Conservation (phyloP, 129 eudicot genomes). For the Calendula officinalis region DNA sequence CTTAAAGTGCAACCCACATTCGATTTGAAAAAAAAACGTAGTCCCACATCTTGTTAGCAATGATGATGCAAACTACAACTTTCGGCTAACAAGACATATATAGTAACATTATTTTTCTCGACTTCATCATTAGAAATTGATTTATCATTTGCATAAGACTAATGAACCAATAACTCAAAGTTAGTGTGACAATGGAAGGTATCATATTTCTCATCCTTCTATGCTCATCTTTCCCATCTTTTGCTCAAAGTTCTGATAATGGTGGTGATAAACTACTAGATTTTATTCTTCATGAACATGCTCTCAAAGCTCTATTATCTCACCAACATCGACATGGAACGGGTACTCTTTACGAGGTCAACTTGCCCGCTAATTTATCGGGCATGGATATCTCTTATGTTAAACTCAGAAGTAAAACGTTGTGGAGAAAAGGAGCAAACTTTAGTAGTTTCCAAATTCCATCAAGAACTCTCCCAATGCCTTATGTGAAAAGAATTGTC, state of each 20-base stretch:
- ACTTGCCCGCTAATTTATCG: slow-evolving; percentile 44
- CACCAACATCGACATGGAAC: slow-evolving; percentile 46
- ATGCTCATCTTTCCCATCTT: slow-evolving; percentile 17
- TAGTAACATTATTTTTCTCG: background rate
- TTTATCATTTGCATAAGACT: slow-evolving; percentile 3
- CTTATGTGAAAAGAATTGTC: slow-evolving; percentile 53
- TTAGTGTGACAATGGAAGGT: slow-evolving; percentile 23
- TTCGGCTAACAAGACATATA: background rate
- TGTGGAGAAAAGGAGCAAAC: slow-evolving; percentile 62
- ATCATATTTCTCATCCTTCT: slow-evolving; percentile 25
- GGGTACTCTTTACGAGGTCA: slow-evolving; percentile 47
- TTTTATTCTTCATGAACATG: slow-evolving; percentile 36
- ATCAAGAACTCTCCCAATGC: slow-evolving; percentile 54
- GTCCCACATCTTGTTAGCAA: slow-evolving; percentile 16
- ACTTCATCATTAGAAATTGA: background rate
- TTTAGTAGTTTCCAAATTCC: slow-evolving; percentile 58
- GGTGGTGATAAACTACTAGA: slow-evolving; percentile 26
- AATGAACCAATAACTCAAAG: slow-evolving; percentile 8
- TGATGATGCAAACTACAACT: slow-evolving; percentile 14
- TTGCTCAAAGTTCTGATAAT: slow-evolving; percentile 16
- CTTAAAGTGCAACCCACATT: background rate
- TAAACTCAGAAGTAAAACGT: slow-evolving; percentile 55
- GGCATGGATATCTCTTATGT: slow-evolving; percentile 50
- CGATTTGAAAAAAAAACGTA: background rate
- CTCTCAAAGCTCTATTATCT: slow-evolving; percentile 32